A percentile compares a stretch with the other conserved stretches of the same genome.
phyloP scores from a whole-genome alignment of 1,139 yeast species.

The Magnusiomyces magnusii region DNA sequence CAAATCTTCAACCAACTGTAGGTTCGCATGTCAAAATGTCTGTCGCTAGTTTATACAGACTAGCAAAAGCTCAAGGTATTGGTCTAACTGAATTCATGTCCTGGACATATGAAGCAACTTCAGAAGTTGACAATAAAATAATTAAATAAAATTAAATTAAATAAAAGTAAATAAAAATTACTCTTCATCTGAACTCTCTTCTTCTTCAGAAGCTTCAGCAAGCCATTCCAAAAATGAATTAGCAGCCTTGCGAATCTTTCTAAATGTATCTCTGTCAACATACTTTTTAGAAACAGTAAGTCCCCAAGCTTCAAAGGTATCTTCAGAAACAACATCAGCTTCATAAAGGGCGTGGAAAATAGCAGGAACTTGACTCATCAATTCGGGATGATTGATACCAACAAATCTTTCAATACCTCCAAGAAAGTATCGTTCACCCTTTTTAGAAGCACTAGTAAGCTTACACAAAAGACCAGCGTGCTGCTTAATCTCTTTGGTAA shows the following conservation, averaged over 20 bases:
- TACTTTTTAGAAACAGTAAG: conserved; percentile 88
- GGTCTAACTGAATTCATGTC: neutral
- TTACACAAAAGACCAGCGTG: conserved; percentile 81
- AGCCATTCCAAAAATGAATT: conserved; percentile 94
- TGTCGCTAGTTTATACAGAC: neutral
- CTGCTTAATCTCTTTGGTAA: conserved; percentile 60
- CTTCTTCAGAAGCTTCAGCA: conserved; percentile 74
- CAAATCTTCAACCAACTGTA: no score
- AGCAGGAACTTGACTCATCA: conserved; percentile 69
- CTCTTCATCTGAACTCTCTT: conserved; percentile 17
- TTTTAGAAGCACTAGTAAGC: conserved; percentile 47
- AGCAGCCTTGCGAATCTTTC: conserved; percentile 94
- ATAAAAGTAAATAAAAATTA: neutral
- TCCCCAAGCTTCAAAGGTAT: conserved; percentile 76
- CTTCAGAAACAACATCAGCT: conserved; percentile 77
- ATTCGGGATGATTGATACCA: conserved; percentile 73
- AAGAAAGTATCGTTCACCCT: conserved; percentile 76
- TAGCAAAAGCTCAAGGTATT: conserved; percentile 2
- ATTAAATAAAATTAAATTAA: neutral
- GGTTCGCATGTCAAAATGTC: conserved; percentile 2
- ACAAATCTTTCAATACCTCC: conserved; percentile 95
- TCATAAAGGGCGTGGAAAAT: conserved; percentile 76
- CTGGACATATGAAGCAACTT: neutral
- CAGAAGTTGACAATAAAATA: neutral
- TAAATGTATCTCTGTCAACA: conserved; percentile 84